Evolutionary conservation across 345 rosid species (phyloP), one percentile per base, ranked within the genome.

Genomic region (Hevea brasiliensis): DNA sequence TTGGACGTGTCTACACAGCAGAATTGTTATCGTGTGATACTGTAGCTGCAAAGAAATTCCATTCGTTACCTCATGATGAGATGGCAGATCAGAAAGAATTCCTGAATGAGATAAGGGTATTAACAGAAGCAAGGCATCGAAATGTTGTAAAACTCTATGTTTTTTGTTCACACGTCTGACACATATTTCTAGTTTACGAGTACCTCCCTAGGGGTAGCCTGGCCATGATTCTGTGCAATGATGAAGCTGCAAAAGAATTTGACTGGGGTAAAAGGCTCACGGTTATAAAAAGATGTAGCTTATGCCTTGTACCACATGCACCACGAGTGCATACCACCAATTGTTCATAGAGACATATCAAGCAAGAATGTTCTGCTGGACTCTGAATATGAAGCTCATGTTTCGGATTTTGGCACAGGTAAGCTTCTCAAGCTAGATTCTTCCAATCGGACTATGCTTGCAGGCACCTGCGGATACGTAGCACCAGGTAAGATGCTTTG

Each of bases 111-210:
- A 77, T 81, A 1, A 27, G 8, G 14, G 68, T 77, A 3, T 75
- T 81, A 51, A 60, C 70, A 0, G n/a, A 72, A 6, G 74, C 80
- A 41, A 73, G 78, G 18, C 89, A 85, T 24, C 78, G 84, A 0
- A 83, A 79, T 32, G 69, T 86, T 6, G 81, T 86, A 48, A 78
- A 79, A 57, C 70, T 81, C 3, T 48, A 63, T 20, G 84, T 83
- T 0, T 84, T 78, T 41, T 86, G 84, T 57, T 84, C 75, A 0
- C 65, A 72, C 20, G 7, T 61, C 2, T 2, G 62, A 3, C 81
- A 78, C 75, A 69, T 79, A 0, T 78, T 82, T 72, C 21, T 84
- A 37, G 85, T 82, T 6, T 84, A 72, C 54, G 83, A 86, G 79
- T 82, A 27, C 53, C 53, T 82, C 2, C 72, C 74, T 48, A 61